phyloP scores from a whole-genome alignment of 2,329 filamentous ascomycete genomes.

The Colletotrichum tropicicola region DNA sequence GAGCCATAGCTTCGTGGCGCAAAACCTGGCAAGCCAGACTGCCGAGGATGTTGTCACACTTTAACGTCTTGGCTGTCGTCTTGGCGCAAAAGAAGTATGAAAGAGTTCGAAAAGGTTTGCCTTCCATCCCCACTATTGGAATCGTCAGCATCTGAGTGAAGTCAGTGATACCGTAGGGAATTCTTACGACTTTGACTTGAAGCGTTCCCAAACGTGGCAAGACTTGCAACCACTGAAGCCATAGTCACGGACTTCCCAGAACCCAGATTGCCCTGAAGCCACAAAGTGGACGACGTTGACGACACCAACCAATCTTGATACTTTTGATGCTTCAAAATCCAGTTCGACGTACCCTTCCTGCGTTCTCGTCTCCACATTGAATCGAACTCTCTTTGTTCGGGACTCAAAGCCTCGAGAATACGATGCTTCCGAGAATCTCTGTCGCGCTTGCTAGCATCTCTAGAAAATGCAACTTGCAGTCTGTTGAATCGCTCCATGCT shows the following conservation, averaged over 20 bases:
- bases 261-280: neutral
- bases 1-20: neutral
- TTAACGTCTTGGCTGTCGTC: neutral
- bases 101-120: neutral
- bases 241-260: neutral
- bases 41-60: neutral
- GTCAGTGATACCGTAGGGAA: neutral
- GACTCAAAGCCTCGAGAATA: neutral
- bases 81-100: neutral
- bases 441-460: neutral
- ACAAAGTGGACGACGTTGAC: neutral
- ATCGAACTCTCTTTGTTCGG: neutral
- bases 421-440: neutral
- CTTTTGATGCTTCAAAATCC: neutral
- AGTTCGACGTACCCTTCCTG: neutral
- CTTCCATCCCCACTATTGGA: neutral
- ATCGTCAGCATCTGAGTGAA: neutral
- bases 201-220: neutral
- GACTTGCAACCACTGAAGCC: neutral
- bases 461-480: neutral
- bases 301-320: neutral
- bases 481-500: neutral
- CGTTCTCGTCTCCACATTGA: conserved; percentile 12
- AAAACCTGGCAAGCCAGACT: neutral
- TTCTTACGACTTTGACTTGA: neutral